These are phyloP conservation scores for Penicillium sp. DNA, from an alignment of 2,329 filamentous ascomycete genomes.

Conservation along the genomic window DNA sequence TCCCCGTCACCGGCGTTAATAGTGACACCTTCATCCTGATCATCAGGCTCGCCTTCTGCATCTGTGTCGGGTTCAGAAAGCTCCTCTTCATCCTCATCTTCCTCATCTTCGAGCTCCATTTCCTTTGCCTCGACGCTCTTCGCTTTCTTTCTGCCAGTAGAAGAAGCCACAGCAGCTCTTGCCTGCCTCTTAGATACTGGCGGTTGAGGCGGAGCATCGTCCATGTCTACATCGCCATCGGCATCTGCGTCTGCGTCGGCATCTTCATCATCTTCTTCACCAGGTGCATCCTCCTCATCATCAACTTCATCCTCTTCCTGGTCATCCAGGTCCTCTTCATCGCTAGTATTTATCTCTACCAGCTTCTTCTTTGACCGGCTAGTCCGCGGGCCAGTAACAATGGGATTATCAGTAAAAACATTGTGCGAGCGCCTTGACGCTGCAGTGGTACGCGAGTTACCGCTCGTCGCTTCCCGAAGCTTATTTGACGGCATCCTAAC, in stretches of 20 bases:
- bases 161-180: constrained; percentile 36
- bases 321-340: constrained; percentile 55
- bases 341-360: constrained; percentile 52
- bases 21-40: constrained; percentile 53
- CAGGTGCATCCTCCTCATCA: constrained; percentile 47
- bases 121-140: constrained; percentile 55
- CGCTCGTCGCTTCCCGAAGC: constrained; percentile 52
- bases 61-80: constrained; percentile 53
- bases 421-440: constrained; percentile 43
- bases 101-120: constrained; percentile 46
- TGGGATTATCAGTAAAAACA: constrained; percentile 52
- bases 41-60: constrained; percentile 54
- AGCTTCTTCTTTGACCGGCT: constrained; percentile 52
- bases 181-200: constrained; percentile 42
- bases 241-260: constrained; percentile 38
- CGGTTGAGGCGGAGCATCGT: constrained; percentile 48
- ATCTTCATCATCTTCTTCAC: constrained; percentile 32
- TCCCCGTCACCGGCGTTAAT: constrained; percentile 42
- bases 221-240: constrained; percentile 50
- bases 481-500: constrained; percentile 57
- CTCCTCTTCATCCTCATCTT: constrained; percentile 44
- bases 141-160: constrained; percentile 33
- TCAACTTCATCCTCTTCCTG: constrained; percentile 47
- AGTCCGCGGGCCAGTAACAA: constrained; percentile 51
- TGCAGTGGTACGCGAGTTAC: constrained; percentile 31